phyloP scores from a whole-genome alignment of 441 rosid genomes.

The Erodium trifolium region DNA sequence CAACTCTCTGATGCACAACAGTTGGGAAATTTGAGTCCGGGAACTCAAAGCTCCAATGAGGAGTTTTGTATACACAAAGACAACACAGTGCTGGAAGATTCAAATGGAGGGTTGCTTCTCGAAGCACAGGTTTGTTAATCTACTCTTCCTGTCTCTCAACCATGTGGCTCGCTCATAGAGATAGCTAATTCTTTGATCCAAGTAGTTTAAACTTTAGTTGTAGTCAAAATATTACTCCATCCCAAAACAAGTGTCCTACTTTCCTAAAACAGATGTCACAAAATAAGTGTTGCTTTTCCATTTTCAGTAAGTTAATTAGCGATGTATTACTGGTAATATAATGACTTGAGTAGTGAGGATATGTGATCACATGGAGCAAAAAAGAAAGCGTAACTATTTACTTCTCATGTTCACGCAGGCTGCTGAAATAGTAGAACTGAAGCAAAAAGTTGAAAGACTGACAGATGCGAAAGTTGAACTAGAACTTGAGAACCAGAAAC shows the following conservation, averaged over 20 bases:
- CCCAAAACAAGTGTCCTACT: too few species aligned
- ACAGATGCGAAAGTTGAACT: slow-evolving; percentile 54
- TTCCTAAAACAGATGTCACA: too few species aligned
- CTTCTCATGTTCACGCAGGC: slow-evolving; percentile 35
- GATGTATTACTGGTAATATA: background rate
- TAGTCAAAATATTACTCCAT: too few species aligned
- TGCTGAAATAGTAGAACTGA: slow-evolving; percentile 61
- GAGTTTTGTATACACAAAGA: slow-evolving; percentile 30
- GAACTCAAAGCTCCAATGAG: slow-evolving; percentile 28
- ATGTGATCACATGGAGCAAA: too few species aligned
- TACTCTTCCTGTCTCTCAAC: background rate
- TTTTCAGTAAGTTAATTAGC: background rate
- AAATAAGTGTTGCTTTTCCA: too few species aligned
- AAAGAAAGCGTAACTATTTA: background rate
- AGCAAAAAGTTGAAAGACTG: slow-evolving; percentile 44
- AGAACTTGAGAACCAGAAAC: slow-evolving; percentile 57
- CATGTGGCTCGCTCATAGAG: background rate
- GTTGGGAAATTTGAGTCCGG: slow-evolving; percentile 23
- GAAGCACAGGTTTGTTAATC: slow-evolving; percentile 45
- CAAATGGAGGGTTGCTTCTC: slow-evolving; percentile 29
- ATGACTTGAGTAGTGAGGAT: background rate
- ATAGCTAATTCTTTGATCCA: background rate
- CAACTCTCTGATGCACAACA: slow-evolving; percentile 68
- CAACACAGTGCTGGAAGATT: slow-evolving; percentile 26
- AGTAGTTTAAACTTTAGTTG: background rate